phyloP scores from a whole-genome alignment of 225 moss, liverwort and hornwort genomes.

The Marchantia paleacea region DNA sequence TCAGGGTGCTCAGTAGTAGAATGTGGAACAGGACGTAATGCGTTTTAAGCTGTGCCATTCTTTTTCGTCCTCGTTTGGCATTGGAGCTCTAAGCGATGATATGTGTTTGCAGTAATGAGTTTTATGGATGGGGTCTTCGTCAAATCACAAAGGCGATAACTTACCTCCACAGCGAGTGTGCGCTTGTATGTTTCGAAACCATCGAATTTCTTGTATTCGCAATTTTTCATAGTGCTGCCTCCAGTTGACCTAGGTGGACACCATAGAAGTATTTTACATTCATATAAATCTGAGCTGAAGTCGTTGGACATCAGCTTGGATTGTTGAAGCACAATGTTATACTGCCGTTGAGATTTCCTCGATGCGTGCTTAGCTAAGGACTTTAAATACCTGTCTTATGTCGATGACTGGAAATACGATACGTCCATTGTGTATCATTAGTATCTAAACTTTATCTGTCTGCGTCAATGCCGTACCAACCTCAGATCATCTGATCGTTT shows the following conservation, averaged over 20 bases:
- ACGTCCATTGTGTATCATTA: neutral
- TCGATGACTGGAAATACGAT: no score
- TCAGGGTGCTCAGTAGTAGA: neutral
- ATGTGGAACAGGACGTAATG: neutral
- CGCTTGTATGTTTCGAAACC: conserved; percentile 54
- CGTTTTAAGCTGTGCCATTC: neutral
- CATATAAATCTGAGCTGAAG: neutral
- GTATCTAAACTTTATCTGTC: neutral
- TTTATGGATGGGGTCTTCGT: conserved; percentile 87
- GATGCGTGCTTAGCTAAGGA: neutral
- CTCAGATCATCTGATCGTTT: no score
- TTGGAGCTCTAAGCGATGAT: neutral
- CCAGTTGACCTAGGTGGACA: neutral
- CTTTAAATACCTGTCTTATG: no score
- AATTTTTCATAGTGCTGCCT: neutral
- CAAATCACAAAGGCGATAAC: conserved; percentile 87
- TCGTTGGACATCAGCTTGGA: neutral
- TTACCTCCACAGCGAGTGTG: conserved; percentile 90
- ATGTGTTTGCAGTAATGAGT: conserved; percentile 66
- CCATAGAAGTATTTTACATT: neutral
- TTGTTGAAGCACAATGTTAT: neutral
- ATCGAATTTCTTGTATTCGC: neutral
- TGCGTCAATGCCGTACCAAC: neutral
- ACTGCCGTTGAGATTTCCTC: neutral
- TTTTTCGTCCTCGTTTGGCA: neutral